Percentiles rank a stretch among this genome's conserved stretches.
phyloP scores from a whole-genome alignment of 305 asterid species.

The Fraxinus ornus region DNA sequence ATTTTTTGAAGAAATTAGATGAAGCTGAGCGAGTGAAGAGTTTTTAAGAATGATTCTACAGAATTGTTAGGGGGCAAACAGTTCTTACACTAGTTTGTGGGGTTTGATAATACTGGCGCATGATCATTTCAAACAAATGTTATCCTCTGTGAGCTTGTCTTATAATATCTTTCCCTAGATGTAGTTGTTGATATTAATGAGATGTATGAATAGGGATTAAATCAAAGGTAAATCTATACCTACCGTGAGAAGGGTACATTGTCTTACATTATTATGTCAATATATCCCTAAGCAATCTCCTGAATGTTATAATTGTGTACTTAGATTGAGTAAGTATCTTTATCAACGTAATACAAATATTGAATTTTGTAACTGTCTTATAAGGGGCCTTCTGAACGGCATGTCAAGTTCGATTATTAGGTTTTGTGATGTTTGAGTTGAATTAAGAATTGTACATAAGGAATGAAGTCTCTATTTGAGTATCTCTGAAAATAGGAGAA shows the following conservation, averaged over 20 bases:
- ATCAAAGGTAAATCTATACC: not conserved
- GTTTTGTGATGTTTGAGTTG: not conserved
- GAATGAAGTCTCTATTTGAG: not conserved
- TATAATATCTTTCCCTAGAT: not conserved
- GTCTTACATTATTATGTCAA: not conserved
- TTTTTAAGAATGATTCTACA: not conserved
- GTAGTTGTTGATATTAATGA: not conserved
- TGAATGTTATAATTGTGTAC: not conserved
- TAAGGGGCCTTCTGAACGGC: not conserved
- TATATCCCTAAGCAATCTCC: not conserved
- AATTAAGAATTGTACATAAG: not conserved
- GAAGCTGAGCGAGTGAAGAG: not conserved
- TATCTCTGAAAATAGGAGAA: not conserved
- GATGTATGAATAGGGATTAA: not conserved
- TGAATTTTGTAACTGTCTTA: not conserved
- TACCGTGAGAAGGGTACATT: not conserved
- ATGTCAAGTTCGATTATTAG: not conserved
- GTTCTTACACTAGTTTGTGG: not conserved
- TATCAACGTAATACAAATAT: not conserved
- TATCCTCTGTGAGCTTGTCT: not conserved
- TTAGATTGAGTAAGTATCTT: not conserved
- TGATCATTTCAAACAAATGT: not conserved
- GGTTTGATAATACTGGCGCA: not conserved
- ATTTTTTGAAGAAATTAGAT: not conserved
- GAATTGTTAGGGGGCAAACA: not conserved